These are phyloP conservation scores for Fraxinus platypoda DNA, from an alignment of 305 asterid genomes.

Conservation along the genomic window DNA sequence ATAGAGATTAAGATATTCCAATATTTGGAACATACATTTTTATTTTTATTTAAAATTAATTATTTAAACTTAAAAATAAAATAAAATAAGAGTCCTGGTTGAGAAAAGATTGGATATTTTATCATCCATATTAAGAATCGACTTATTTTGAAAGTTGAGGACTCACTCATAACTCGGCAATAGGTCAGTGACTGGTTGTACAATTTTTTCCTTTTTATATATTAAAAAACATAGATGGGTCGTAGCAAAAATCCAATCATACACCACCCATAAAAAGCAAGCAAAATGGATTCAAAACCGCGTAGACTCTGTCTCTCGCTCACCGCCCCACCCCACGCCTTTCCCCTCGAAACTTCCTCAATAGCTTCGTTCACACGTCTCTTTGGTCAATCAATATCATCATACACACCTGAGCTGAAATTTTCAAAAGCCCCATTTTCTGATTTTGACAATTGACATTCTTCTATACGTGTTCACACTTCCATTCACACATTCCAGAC, in stretches of 20 bases:
- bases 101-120: neutral
- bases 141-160: neutral
- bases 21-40: too few relatives aligned
- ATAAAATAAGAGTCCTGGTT: neutral
- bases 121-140: neutral
- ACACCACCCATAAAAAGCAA: neutral
- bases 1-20: too few relatives aligned
- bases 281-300: neutral
- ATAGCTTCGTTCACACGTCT: constrained; percentile 1
- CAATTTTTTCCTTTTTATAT: neutral
- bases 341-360: constrained; percentile 18
- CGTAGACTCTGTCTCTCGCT: neutral
- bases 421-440: constrained; percentile 18
- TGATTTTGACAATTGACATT: constrained; percentile 22
- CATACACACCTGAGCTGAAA: constrained; percentile 15
- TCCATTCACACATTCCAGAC: constrained; percentile 15
- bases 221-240: neutral
- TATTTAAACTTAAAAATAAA: too few relatives aligned
- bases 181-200: neutral
- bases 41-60: too few relatives aligned
- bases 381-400: neutral
- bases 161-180: neutral
- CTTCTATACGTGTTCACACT: constrained; percentile 28
- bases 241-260: neutral
- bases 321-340: neutral